Conservation (phyloP, 352 stramenopile genomes). For the Phytophthora crassamura region DNA sequence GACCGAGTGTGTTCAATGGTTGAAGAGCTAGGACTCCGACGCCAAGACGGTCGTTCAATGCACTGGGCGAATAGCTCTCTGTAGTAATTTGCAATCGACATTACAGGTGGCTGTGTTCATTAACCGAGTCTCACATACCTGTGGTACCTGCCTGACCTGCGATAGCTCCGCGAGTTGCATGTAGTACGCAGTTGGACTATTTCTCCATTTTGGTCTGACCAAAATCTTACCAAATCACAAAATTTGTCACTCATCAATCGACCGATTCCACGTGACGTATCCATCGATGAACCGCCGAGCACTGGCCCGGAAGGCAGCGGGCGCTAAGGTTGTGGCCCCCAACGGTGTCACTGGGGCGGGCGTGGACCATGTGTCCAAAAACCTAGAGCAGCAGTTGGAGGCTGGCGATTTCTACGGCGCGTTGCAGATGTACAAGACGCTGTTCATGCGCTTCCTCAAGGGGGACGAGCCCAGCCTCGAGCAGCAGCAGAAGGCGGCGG, state of each 20-base stretch:
- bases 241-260: too few species aligned
- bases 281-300: slow-evolving; percentile 75
- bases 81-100: too few species aligned
- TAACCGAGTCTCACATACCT: too few species aligned
- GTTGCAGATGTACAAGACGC: slow-evolving; percentile 92
- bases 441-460: slow-evolving; percentile 89
- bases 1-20: too few species aligned
- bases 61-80: too few species aligned
- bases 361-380: slow-evolving; percentile 80
- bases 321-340: slow-evolving; percentile 43
- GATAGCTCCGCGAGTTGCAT: too few species aligned
- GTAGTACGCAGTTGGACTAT: too few species aligned
- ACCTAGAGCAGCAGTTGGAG: slow-evolving; percentile 74
- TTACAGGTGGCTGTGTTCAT: too few species aligned
- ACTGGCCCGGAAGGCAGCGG: slow-evolving; percentile 67
- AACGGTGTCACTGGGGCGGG: slow-evolving; percentile 37
- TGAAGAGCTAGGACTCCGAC: too few species aligned
- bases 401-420: slow-evolving; percentile 88
- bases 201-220: not conserved
- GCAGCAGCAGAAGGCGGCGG: slow-evolving; percentile 69
- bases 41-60: too few species aligned
- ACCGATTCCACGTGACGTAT: slow-evolving; percentile 3
- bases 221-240: not conserved
- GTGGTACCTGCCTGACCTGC: too few species aligned
- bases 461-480: slow-evolving; percentile 57